These are phyloP conservation scores for Colletotrichum sp. DNA, from an alignment of 2,329 filamentous ascomycete genomes.

Conservation along the genomic window DNA sequence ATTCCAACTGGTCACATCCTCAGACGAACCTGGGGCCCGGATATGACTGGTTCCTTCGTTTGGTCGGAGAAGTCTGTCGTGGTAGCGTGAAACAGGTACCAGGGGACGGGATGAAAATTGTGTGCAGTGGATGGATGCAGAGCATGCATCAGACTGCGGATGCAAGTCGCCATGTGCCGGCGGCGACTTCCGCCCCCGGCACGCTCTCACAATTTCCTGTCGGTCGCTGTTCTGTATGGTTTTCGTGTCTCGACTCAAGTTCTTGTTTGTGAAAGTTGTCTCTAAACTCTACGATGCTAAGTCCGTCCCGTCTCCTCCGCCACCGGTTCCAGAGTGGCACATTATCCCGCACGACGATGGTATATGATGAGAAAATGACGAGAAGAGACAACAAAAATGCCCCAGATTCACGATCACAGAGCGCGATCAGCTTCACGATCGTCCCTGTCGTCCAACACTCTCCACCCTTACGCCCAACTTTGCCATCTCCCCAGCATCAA, in stretches of 20 bases:
- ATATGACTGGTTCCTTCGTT: background rate
- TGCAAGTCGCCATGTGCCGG: background rate
- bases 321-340: background rate
- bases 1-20: background rate
- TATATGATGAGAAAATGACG: background rate
- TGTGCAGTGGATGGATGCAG: background rate
- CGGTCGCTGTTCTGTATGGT: background rate
- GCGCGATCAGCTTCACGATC: background rate
- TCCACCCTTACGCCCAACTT: constrained; percentile 58
- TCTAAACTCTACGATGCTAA: background rate
- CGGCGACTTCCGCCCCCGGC: background rate
- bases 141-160: background rate
- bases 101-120: background rate
- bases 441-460: constrained; percentile 52
- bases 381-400: background rate
- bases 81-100: background rate
- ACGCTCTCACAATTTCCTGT: background rate
- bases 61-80: background rate
- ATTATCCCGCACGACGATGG: background rate
- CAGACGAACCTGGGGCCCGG: background rate
- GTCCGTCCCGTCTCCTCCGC: background rate
- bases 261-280: background rate
- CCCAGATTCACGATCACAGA: background rate
- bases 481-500: constrained; percentile 52
- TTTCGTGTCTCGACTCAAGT: background rate